Base-by-base conservation (phyloP, 768 basidiomycete species). In the Antrodiella citrinella region DNA sequence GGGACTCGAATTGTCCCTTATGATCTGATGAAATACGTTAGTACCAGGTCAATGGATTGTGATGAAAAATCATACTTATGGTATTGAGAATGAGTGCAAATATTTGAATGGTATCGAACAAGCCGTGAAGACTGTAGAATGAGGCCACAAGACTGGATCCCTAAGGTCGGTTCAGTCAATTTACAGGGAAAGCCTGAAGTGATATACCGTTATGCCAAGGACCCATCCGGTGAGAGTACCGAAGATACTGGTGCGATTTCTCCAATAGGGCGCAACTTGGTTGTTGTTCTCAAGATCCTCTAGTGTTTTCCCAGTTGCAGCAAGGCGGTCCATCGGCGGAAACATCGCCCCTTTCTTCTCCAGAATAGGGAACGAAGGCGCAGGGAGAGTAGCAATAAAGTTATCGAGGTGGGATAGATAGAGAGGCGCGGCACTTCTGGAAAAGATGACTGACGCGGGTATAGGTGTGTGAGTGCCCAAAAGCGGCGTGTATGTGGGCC, bases 11-110 rank as follows among this genome's bases (percentile, higher is more conserved):
- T 75, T 47, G 51, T 73, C 57, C 38, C 59, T 59, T 22, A 65
- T 67, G 19, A 59, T 62, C 40, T 66, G 65, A 19, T 61, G 65
- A 23, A 71, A 53, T 11, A 46, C 26, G 45, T 25, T 20, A 50
- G 21, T 30, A 20, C 10, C 45, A 47, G 11, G 5, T 21, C 18
- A 20, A 30, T 45, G 22, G 22, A 50, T 11, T 24, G 44, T 44
- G 10, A 23, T 2, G 38, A 47, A 41, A 22, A 30, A 10, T 25
- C 47, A 38, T 53, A 85, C 84, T 75, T 52, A 86, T 75, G 2
- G 84, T 85, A 51, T 74, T 80, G 51, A 88, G 62, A 41, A 88
- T 72, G 22, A 88, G 67, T 0, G 85, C 84, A 62, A 86, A 84
- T 26, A 87, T 73, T 59, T 88, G 84, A 0, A 87, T 64, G 0